Evolutionary conservation across 2,329 filamentous ascomycete species (phyloP).

Genomic region (Gnomoniopsis smithogilvyi): DNA sequence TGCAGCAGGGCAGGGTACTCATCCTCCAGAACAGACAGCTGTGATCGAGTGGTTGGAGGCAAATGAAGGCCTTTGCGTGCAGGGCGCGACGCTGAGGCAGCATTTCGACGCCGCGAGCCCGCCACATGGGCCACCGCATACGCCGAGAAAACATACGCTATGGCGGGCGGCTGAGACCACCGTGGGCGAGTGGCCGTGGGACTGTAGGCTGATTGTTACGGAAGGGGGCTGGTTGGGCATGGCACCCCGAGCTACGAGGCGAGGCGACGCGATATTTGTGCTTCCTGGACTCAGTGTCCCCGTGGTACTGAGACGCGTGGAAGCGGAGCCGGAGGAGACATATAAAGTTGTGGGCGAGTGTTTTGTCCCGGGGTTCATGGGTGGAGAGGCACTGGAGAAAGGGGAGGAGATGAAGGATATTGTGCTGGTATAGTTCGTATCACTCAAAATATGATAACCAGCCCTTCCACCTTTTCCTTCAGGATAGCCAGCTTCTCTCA

Average conservation of each 20-base stretch:
- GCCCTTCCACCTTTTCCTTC: too few species aligned
- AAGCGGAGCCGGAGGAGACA: background rate
- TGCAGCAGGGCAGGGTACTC: background rate
- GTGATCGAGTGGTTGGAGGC: background rate
- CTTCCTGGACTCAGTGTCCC: background rate
- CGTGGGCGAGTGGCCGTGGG: constrained; percentile 1
- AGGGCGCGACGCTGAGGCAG: background rate
- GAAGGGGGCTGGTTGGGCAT: background rate
- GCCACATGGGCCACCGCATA: background rate
- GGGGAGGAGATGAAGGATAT: background rate
- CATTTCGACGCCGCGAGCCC: background rate
- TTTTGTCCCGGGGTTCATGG: constrained; percentile 1
- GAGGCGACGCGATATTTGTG: background rate
- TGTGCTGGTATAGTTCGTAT: background rate
- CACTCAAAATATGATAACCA: too few species aligned
- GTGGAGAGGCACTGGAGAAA: background rate
- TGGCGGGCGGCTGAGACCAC: background rate
- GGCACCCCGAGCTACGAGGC: background rate
- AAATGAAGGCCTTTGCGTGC: background rate
- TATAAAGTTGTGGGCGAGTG: background rate
- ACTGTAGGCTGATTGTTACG: background rate
- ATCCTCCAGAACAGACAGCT: background rate
- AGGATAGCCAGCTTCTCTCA: too few species aligned
- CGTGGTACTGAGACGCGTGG: background rate
- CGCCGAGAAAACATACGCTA: background rate